Percentiles rank a stretch among this genome's conserved stretches.
Evolutionary conservation across 2,329 filamentous ascomycete species (phyloP).

Genomic region (Aciculosporium take): DNA sequence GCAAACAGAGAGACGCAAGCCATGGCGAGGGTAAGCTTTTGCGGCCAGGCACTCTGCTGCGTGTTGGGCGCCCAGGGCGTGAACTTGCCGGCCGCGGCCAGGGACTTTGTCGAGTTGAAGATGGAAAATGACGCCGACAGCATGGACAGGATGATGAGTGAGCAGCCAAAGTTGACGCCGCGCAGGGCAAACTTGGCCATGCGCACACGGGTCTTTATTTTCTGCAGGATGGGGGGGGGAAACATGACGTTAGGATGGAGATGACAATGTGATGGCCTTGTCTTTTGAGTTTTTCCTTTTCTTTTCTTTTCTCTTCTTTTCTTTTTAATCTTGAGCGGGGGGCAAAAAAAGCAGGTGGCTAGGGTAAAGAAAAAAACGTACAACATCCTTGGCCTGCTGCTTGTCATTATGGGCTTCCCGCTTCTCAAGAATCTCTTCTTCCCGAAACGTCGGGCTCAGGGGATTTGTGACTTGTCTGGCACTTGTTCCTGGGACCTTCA

Average conservation of each 20-base stretch:
- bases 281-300: not conserved
- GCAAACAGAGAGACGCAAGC: slow-evolving; percentile 67
- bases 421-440: slow-evolving; percentile 80
- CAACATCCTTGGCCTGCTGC: slow-evolving; percentile 74
- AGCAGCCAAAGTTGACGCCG: slow-evolving; percentile 92
- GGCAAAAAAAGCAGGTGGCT: slow-evolving; percentile 14
- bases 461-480: slow-evolving; percentile 60
- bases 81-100: slow-evolving; percentile 65
- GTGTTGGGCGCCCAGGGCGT: slow-evolving; percentile 74
- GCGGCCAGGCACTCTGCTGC: slow-evolving; percentile 59
- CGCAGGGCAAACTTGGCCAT: slow-evolving; percentile 92
- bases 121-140: slow-evolving; percentile 77
- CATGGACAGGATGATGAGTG: slow-evolving; percentile 85
- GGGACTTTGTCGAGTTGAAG: slow-evolving; percentile 71
- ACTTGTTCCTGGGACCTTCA: slow-evolving; percentile 75
- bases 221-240: slow-evolving; percentile 46
- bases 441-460: slow-evolving; percentile 78
- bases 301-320: not conserved
- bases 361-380: slow-evolving; percentile 42
- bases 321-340: not conserved
- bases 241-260: not conserved
- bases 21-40: slow-evolving; percentile 67
- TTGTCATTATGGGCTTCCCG: slow-evolving; percentile 69
- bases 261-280: too few relatives aligned
- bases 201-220: slow-evolving; percentile 80